A percentile compares a stretch with the other conserved stretches of the same genome.
phyloP scores from a whole-genome alignment of 1,139 yeast species.

The Hyphopichia fennica region DNA sequence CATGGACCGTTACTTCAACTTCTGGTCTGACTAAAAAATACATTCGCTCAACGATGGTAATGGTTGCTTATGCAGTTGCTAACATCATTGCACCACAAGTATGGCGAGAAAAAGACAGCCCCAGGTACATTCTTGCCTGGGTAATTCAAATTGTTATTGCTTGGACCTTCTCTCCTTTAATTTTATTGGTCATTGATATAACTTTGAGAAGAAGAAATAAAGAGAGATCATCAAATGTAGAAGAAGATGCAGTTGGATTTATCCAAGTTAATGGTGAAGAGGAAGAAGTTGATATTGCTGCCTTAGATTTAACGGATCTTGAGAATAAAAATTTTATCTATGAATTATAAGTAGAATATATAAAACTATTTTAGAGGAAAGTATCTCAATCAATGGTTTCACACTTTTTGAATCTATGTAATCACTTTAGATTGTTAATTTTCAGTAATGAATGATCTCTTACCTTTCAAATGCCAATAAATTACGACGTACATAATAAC shows the following conservation, averaged over 20 bases:
- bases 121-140: conserved; percentile 44
- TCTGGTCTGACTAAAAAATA: conserved; percentile 16
- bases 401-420: too few species aligned
- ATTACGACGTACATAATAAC: background rate
- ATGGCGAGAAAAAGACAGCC: conserved; percentile 19
- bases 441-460: background rate
- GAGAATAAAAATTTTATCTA: conserved; percentile 19
- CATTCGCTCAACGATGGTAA: conserved; percentile 14
- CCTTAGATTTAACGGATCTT: conserved; percentile 17
- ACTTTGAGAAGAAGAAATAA: conserved; percentile 38
- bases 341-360: conserved; percentile 10
- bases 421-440: background rate
- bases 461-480: background rate
- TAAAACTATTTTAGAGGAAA: background rate
- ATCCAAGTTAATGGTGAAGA: conserved; percentile 3
- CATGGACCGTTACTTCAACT: conserved; percentile 16
- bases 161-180: conserved; percentile 39
- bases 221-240: conserved; percentile 18
- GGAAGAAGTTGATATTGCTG: conserved; percentile 14
- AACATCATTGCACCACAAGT: conserved; percentile 22
- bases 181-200: conserved; percentile 36
- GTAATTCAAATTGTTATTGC: conserved; percentile 52
- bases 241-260: conserved; percentile 1
- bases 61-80: conserved; percentile 14
- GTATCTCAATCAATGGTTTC: background rate